Base-by-base conservation (phyloP, 257 asterid genomes). In the Scutellaria baicalensis region DNA sequence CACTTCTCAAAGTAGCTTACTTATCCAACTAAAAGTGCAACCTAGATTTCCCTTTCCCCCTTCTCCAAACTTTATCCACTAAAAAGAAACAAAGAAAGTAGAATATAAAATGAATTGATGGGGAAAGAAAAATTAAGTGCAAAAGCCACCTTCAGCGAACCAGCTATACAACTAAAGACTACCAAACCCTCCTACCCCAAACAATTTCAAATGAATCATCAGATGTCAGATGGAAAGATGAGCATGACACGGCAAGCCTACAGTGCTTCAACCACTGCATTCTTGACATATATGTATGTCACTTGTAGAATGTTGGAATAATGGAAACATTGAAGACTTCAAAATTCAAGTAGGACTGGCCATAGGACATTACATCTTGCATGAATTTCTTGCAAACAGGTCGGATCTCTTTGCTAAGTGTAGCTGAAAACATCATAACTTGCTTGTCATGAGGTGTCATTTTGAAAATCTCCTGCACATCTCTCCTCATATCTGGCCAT, bases 361-460 rank as follows among this genome's bases (percentile, higher is more conserved):
- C 91, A 90, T 81, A 75, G 88, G 80, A 88, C 86, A 90, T 92
- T 90, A 93, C 98, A 85, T 92, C 98, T 90, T 90, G 97, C 97
- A 92, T 92, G 73, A 92, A 92, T 71, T 93, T 92, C 85, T 92
- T 92, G 95, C 98, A 92, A 49, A 90, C 86, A 9, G 98, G 98
- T 66, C 97, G 96, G 70, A 90, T 92, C 74, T 88, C 97, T 85
- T 92, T 92, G 93, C 98, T 90, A 63, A 92, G 96, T 2, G 98
- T 93, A 17, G 98, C 97, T 1, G 96, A 90, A 75, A 92, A 92
- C 98, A 92, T 92, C 98, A 90, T 92, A 33, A 92, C 98, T 82
- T 92, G 98, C 86, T 92, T 92, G 76, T 92, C 98, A 43, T 92
- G 97, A 52, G 98, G 98, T 27, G 97, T 91, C 96, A 85, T 83